A percentile compares a stretch with the other conserved stretches of the same genome.
Evolutionary conservation across 495 filamentous ascomycete species (phyloP).

Genomic region (Penicillium arizonense): DNA sequence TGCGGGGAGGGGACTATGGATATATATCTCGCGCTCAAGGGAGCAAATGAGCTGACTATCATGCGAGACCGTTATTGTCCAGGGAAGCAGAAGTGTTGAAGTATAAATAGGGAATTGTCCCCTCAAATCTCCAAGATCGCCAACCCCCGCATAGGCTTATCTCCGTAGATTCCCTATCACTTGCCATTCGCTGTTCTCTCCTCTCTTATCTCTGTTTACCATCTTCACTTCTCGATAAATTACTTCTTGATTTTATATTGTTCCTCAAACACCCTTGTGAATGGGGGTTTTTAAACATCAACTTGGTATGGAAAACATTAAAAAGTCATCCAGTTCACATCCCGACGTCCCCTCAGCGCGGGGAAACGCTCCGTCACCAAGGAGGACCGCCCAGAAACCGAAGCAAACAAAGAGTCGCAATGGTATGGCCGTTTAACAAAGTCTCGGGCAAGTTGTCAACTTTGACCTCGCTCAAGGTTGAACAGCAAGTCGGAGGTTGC

Average conservation of each 20-base stretch:
- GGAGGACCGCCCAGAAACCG: slow-evolving; percentile 46
- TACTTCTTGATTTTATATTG: background rate
- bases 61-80: too few species aligned
- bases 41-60: too few species aligned
- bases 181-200: background rate
- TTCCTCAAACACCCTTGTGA: background rate
- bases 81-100: too few species aligned
- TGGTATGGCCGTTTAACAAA: slow-evolving; percentile 50
- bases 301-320: slow-evolving; percentile 58
- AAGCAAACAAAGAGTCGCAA: slow-evolving; percentile 85
- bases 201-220: background rate
- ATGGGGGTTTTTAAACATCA: slow-evolving; percentile 8
- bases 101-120: too few species aligned
- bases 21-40: too few species aligned
- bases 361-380: slow-evolving; percentile 34
- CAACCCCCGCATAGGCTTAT: slow-evolving; percentile 12
- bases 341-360: slow-evolving; percentile 30
- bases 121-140: slow-evolving; percentile 1
- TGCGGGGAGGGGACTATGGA: too few species aligned
- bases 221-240: background rate
- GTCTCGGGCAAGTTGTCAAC: background rate
- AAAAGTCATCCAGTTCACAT: slow-evolving; percentile 60
- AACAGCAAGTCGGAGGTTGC: background rate
- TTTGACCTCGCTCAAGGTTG: slow-evolving; percentile 8
- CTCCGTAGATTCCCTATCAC: slow-evolving; percentile 1